These are phyloP conservation scores for Saturnispora hagleri DNA, from an alignment of 805 yeast species.

Conservation along the genomic window DNA sequence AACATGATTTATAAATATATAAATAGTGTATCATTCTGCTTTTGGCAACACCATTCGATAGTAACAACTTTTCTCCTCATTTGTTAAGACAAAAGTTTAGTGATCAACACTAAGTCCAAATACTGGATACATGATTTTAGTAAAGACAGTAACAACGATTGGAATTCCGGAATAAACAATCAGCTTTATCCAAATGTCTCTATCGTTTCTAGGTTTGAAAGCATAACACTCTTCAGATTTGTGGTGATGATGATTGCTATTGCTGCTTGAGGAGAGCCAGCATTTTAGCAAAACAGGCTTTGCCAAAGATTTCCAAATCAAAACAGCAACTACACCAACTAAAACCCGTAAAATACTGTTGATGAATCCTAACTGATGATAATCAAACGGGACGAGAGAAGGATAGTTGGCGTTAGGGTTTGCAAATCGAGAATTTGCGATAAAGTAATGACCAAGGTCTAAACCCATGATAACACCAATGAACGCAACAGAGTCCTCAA, in stretches of 20 bases:
- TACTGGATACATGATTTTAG: constrained; percentile 2
- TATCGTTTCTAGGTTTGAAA: constrained; percentile 54
- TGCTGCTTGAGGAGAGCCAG: constrained; percentile 31
- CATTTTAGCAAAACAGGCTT: constrained; percentile 54
- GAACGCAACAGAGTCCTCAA: constrained; percentile 90
- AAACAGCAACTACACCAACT: constrained; percentile 54
- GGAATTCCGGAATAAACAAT: constrained; percentile 80
- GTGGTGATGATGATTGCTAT: neutral
- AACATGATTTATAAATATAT: neutral
- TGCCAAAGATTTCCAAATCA: constrained; percentile 64
- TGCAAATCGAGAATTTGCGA: constrained; percentile 13
- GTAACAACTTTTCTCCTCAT: neutral
- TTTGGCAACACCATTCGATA: neutral
- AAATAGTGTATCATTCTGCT: neutral
- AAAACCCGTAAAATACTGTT: constrained; percentile 39
- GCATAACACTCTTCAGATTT: constrained; percentile 31
- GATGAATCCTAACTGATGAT: constrained; percentile 33
- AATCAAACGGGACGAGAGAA: constrained; percentile 34
- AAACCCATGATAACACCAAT: constrained; percentile 79
- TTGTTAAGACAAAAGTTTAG: neutral
- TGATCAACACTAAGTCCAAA: constrained; percentile 1
- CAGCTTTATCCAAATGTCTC: constrained; percentile 68
- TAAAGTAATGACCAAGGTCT: constrained; percentile 50
- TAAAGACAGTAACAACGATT: constrained; percentile 33
- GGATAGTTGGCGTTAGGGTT: constrained; percentile 10